Evolutionary conservation across 768 basidiomycete genomes (phyloP).

Genomic region (Artomyces pyxidatus): DNA sequence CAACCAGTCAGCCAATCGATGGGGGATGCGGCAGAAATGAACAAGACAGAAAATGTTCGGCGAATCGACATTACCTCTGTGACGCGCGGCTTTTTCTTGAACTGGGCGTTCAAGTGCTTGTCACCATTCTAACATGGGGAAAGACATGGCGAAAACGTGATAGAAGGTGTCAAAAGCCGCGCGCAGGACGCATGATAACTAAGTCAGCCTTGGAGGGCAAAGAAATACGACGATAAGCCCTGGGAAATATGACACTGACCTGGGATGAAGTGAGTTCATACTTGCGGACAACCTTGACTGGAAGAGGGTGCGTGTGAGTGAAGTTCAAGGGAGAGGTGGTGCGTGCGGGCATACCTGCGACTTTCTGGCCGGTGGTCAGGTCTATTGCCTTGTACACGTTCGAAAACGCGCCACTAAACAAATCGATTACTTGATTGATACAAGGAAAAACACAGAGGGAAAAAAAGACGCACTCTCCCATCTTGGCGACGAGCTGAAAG

Average conservation of each 20-base stretch:
- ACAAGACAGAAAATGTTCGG: conserved; percentile 11
- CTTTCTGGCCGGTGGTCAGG: conserved; percentile 60
- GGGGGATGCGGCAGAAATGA: conserved; percentile 13
- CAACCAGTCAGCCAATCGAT: conserved; percentile 17
- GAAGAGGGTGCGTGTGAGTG: conserved; percentile 1
- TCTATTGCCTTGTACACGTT: conserved; percentile 94
- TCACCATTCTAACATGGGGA: conserved; percentile 64
- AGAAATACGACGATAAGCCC: conserved; percentile 20
- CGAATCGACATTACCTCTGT: conserved; percentile 75
- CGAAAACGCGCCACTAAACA: conserved; percentile 85
- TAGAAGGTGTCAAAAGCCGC: conserved; percentile 18
- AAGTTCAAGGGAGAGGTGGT: conserved; percentile 18
- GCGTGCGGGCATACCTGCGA: conserved; percentile 57
- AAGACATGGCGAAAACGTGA: too few species aligned
- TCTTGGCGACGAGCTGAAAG: conserved; percentile 71
- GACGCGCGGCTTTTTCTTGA: conserved; percentile 95
- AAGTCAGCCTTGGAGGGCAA: conserved; percentile 17
- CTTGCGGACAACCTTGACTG: conserved; percentile 93
- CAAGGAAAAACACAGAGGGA: conserved; percentile 7
- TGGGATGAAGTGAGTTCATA: conserved; percentile 86
- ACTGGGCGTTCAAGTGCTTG: conserved; percentile 87
- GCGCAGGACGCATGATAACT: conserved; percentile 17
- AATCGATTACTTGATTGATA: conserved; percentile 16
- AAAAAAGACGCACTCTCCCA: conserved; percentile 75
- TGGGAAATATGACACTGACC: conserved; percentile 46